Conservation (phyloP, 2,329 filamentous ascomycete species). For the Metarhizium robertsii region DNA sequence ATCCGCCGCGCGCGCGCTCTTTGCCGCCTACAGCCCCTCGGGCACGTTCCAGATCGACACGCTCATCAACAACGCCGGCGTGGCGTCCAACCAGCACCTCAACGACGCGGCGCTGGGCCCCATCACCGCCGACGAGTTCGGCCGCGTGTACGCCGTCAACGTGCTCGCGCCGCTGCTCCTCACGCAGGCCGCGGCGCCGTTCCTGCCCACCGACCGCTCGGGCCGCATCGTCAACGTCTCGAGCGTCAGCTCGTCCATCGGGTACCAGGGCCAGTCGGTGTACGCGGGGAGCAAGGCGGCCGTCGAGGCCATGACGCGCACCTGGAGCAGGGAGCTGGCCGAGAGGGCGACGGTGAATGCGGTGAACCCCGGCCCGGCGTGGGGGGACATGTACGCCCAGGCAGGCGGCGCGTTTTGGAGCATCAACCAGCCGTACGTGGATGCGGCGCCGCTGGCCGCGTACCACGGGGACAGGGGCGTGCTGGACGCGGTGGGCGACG, state of each 20-base stretch:
- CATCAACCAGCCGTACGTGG: slow-evolving; percentile 29
- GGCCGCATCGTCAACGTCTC: slow-evolving; percentile 47
- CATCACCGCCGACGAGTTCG: slow-evolving; percentile 57
- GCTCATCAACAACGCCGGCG: slow-evolving; percentile 78
- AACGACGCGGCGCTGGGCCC: slow-evolving; percentile 40
- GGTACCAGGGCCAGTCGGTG: slow-evolving; percentile 44
- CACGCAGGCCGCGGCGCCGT: slow-evolving; percentile 61
- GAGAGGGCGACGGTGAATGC: slow-evolving; percentile 46
- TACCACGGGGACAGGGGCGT: slow-evolving; percentile 23
- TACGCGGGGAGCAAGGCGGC: slow-evolving; percentile 51
- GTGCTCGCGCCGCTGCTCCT: slow-evolving; percentile 73
- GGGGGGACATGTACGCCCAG: slow-evolving; percentile 40
- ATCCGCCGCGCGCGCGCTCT: slow-evolving; percentile 18
- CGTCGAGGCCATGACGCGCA: slow-evolving; percentile 49
- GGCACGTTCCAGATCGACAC: slow-evolving; percentile 54
- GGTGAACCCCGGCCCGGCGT: slow-evolving; percentile 47
- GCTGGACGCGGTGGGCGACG: slow-evolving; percentile 18
- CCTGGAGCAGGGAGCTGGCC: slow-evolving; percentile 47
- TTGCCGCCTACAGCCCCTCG: slow-evolving; percentile 12
- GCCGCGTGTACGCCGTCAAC: slow-evolving; percentile 67
- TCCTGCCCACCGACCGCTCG: slow-evolving; percentile 60
- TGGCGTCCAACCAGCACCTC: slow-evolving; percentile 54
- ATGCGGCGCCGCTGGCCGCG: slow-evolving; percentile 23
- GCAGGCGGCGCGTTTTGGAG: slow-evolving; percentile 25
- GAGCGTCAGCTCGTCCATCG: slow-evolving; percentile 42